phyloP scores from a whole-genome alignment of 768 basidiomycete species.

The Hemileccinum rubropunctum region DNA sequence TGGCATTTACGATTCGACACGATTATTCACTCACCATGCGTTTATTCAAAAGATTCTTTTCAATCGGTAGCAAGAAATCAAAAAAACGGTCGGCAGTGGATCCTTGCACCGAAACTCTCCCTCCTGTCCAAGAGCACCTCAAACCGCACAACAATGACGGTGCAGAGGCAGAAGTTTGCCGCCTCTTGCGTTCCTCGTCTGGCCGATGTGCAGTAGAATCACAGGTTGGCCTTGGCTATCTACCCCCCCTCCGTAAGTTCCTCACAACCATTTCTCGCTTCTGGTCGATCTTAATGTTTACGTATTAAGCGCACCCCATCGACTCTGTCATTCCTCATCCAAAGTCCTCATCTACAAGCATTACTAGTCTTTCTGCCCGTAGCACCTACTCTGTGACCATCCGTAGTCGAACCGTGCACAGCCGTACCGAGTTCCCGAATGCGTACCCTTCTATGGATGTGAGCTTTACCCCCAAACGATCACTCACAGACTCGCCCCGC shows the following conservation, averaged over 20 bases:
- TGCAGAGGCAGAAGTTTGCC: slow-evolving; percentile 40
- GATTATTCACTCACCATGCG: slow-evolving; percentile 46
- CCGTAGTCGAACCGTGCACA: slow-evolving; percentile 56
- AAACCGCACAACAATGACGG: slow-evolving; percentile 39
- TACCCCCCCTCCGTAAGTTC: slow-evolving; percentile 71
- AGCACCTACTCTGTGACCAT: slow-evolving; percentile 76
- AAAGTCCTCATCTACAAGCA: slow-evolving; percentile 48
- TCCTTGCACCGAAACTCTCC: slow-evolving; percentile 29
- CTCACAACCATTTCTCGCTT: neutral
- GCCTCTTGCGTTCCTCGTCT: slow-evolving; percentile 70
- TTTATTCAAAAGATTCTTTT: slow-evolving; percentile 68
- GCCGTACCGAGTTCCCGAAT: slow-evolving; percentile 63
- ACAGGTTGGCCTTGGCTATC: slow-evolving; percentile 51
- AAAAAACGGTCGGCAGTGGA: slow-evolving; percentile 39
- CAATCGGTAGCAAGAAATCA: slow-evolving; percentile 62
- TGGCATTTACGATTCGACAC: slow-evolving; percentile 28
- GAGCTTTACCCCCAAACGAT: slow-evolving; percentile 25
- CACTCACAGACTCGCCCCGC: slow-evolving; percentile 26
- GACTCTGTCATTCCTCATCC: slow-evolving; percentile 52
- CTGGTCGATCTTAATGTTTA: neutral
- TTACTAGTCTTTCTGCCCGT: slow-evolving; percentile 50
- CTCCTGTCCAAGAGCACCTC: slow-evolving; percentile 18
- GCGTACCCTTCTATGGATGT: slow-evolving; percentile 47
- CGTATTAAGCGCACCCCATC: slow-evolving; percentile 58
- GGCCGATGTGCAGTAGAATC: slow-evolving; percentile 57